Percentiles rank a stretch among this genome's conserved stretches.
Evolutionary conservation across 1,139 yeast genomes (phyloP).

Genomic region (Debaryomycetaceae sp.): DNA sequence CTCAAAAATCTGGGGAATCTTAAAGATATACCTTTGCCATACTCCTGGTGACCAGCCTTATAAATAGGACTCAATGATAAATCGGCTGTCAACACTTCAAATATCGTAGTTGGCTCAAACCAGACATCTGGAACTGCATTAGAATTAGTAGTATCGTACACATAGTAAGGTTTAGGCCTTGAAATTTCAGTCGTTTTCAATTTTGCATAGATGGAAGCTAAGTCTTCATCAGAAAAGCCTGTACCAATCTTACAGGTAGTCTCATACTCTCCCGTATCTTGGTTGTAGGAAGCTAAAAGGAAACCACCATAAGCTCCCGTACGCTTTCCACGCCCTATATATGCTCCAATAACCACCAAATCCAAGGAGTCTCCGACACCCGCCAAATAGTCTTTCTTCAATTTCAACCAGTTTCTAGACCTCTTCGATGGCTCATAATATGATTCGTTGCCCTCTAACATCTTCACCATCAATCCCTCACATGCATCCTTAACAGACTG

Average conservation of each 20-base stretch:
- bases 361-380: slow-evolving; percentile 97
- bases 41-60: slow-evolving; percentile 76
- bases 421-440: slow-evolving; percentile 92
- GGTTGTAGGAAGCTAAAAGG: slow-evolving; percentile 82
- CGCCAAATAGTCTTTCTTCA: slow-evolving; percentile 88
- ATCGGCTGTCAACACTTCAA: slow-evolving; percentile 95
- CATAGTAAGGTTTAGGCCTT: slow-evolving; percentile 66
- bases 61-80: slow-evolving; percentile 88
- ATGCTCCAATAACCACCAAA: slow-evolving; percentile 91
- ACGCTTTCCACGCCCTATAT: slow-evolving; percentile 90
- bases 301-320: slow-evolving; percentile 96
- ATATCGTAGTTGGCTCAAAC: slow-evolving; percentile 86
- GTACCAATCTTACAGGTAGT: slow-evolving; percentile 97
- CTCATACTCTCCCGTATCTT: slow-evolving; percentile 88
- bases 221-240: slow-evolving; percentile 87
- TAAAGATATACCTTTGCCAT: slow-evolving; percentile 85
- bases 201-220: slow-evolving; percentile 55
- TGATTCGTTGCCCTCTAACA: slow-evolving; percentile 77
- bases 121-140: slow-evolving; percentile 87
- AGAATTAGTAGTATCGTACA: slow-evolving; percentile 60
- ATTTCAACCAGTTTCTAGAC: slow-evolving; percentile 91
- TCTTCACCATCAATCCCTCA: slow-evolving; percentile 95
- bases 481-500: slow-evolving; percentile 87
- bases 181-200: slow-evolving; percentile 67
- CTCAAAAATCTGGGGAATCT: slow-evolving; percentile 89